Conservation (phyloP, 768 basidiomycete species). For the Sarcodon aspratus region DNA sequence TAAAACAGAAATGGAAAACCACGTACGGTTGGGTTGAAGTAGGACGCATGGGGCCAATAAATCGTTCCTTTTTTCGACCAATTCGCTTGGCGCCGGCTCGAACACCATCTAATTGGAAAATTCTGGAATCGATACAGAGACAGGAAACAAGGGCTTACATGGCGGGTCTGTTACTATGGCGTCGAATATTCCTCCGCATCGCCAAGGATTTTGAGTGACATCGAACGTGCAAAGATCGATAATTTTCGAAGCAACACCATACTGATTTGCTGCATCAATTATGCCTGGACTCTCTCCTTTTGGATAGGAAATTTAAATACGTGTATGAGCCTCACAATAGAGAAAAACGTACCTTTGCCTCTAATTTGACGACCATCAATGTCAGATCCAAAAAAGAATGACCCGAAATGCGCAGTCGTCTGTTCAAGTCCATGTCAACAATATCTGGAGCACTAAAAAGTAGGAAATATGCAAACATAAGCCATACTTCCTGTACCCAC, state of each 20-base stretch:
- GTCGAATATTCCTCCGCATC: slow-evolving; percentile 84
- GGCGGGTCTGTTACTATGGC: slow-evolving; percentile 93
- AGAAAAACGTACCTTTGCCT: slow-evolving; percentile 56
- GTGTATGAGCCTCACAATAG: neutral
- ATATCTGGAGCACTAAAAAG: too few species aligned
- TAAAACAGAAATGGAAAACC: slow-evolving; percentile 8
- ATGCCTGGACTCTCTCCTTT: slow-evolving; percentile 46
- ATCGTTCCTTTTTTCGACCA: slow-evolving; percentile 46
- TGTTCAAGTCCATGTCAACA: slow-evolving; percentile 15
- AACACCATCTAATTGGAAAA: slow-evolving; percentile 65
- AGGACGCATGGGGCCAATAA: slow-evolving; percentile 14
- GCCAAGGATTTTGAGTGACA: slow-evolving; percentile 81
- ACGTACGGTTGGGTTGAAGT: slow-evolving; percentile 2
- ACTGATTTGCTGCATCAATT: slow-evolving; percentile 72
- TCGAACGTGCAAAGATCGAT: slow-evolving; percentile 88
- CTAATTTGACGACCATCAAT: slow-evolving; percentile 97
- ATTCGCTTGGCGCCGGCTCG: slow-evolving; percentile 79
- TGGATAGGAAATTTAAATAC: slow-evolving; percentile 13
- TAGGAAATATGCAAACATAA: slow-evolving; percentile 39
- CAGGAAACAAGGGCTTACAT: slow-evolving; percentile 37
- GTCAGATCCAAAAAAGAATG: slow-evolving; percentile 81
- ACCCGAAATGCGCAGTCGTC: slow-evolving; percentile 85
- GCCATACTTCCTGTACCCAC: slow-evolving; percentile 88
- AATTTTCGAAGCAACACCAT: slow-evolving; percentile 62
- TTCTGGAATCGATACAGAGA: neutral